These are phyloP conservation scores for Alternaria hordeiaustralica DNA, from an alignment of 2,329 filamentous ascomycete genomes.

Conservation along the genomic window DNA sequence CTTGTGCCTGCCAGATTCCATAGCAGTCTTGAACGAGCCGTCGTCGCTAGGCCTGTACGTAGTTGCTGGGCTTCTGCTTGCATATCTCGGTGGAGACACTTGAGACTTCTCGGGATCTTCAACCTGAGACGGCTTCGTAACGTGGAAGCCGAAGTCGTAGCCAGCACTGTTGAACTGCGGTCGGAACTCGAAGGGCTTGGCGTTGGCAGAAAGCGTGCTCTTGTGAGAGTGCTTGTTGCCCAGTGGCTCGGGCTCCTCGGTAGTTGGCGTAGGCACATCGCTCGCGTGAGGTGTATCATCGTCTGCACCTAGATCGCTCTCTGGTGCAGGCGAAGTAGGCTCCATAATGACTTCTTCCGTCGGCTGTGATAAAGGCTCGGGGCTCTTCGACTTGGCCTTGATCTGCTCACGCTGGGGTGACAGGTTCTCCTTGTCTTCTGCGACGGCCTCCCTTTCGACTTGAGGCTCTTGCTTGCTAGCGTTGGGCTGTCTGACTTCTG, in stretches of 20 bases:
- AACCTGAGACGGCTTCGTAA: conserved; percentile 46
- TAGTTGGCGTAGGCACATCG: conserved; percentile 38
- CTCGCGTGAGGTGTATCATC: conserved; percentile 38
- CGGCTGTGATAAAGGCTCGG: conserved; percentile 28
- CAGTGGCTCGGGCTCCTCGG: conserved; percentile 32
- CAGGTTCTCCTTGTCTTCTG: conserved; percentile 48
- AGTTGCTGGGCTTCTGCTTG: conserved; percentile 48
- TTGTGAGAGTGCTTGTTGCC: conserved; percentile 38
- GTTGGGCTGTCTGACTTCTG: conserved; percentile 35
- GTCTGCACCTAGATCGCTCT: conserved; percentile 17
- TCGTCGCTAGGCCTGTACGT: conserved; percentile 51
- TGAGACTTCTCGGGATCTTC: conserved; percentile 31
- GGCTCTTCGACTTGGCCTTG: conserved; percentile 34
- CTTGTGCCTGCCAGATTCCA: conserved; percentile 41
- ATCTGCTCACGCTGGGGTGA: conserved; percentile 36
- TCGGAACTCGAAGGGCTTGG: conserved; percentile 69
- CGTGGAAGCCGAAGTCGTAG: conserved; percentile 49
- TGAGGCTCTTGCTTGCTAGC: conserved; percentile 27
- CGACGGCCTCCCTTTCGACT: conserved; percentile 28
- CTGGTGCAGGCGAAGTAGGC: conserved; percentile 13
- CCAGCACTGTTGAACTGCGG: conserved; percentile 36
- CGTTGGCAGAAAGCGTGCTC: conserved; percentile 72
- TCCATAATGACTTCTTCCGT: conserved; percentile 13
- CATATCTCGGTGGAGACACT: conserved; percentile 25
- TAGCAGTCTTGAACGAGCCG: conserved; percentile 48